These are phyloP conservation scores for Eimeria zaria DNA, from an alignment of 169 alveolate species.

Conservation along the genomic window DNA sequence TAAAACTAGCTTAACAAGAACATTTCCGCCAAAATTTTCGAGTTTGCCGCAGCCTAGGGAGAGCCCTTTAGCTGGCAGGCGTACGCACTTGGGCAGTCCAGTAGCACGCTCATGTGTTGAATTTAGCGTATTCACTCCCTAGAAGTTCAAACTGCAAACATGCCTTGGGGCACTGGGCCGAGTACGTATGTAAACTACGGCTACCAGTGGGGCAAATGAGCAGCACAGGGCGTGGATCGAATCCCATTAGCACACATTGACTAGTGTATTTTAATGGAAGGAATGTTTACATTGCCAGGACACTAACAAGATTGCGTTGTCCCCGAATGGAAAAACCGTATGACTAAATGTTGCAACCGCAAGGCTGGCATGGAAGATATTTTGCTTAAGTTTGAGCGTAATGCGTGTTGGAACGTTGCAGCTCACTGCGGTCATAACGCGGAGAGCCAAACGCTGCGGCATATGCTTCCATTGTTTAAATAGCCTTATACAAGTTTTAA, in stretches of 20 bases:
- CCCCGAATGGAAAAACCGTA: background rate
- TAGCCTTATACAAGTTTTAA: background rate
- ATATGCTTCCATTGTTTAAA: background rate
- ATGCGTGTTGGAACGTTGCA: background rate
- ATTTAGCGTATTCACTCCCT: background rate
- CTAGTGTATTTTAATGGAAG: background rate
- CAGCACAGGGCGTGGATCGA: background rate
- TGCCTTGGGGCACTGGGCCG: no score
- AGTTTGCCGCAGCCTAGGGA: background rate
- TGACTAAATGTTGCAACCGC: background rate
- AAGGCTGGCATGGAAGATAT: background rate
- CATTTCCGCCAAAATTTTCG: background rate
- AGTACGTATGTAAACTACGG: background rate
- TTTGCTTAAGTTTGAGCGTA: background rate
- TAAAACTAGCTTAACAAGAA: background rate
- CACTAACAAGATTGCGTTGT: background rate
- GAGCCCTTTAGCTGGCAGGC: background rate
- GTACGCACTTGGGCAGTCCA: background rate
- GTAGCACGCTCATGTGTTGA: background rate
- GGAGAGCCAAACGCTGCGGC: background rate
- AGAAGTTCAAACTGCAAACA: background rate
- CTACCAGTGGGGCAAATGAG: background rate
- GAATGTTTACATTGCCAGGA: background rate
- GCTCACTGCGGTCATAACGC: background rate
- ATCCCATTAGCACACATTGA: background rate